Evolutionary conservation across 2,329 filamentous ascomycete species (phyloP).

Genomic region (Onygena corvina): DNA sequence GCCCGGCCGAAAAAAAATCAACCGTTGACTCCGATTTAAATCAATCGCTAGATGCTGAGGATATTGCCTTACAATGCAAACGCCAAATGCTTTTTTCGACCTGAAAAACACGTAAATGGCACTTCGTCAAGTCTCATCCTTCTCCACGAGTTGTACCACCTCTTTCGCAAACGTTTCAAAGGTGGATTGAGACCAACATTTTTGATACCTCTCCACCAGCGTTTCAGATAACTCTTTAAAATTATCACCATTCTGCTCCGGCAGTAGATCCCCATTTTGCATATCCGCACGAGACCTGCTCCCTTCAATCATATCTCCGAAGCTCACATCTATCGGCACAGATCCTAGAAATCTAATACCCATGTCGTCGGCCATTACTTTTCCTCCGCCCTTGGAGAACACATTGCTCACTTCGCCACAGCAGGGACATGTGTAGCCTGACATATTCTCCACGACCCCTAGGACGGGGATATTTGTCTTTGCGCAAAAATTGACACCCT

Average conservation of each 20-base stretch:
- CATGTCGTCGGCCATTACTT: slow-evolving; percentile 80
- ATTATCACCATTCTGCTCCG: slow-evolving; percentile 9
- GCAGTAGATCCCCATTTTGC: slow-evolving; percentile 10
- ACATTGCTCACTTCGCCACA: slow-evolving; percentile 79
- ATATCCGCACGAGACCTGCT: slow-evolving; percentile 18
- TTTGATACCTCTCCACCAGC: slow-evolving; percentile 34
- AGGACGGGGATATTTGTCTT: slow-evolving; percentile 71
- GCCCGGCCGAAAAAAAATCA: background rate
- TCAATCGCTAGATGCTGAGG: background rate
- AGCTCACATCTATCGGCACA: slow-evolving; percentile 86
- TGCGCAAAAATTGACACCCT: slow-evolving; percentile 83
- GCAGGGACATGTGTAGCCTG: slow-evolving; percentile 43
- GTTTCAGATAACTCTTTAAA: slow-evolving; percentile 18
- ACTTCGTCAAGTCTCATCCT: background rate
- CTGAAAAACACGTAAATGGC: background rate
- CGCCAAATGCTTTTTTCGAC: background rate
- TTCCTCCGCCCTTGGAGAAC: slow-evolving; percentile 81
- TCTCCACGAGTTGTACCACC: slow-evolving; percentile 22
- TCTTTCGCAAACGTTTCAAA: slow-evolving; percentile 33
- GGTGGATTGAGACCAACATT: slow-evolving; percentile 33
- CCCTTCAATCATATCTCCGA: slow-evolving; percentile 73
- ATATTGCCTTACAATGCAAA: background rate
- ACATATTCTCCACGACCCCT: slow-evolving; percentile 94
- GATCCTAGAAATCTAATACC: slow-evolving; percentile 70
- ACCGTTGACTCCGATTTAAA: background rate